Conservation (phyloP, 2,329 filamentous ascomycete genomes). For the Graphiopsis chlorocephala region DNA sequence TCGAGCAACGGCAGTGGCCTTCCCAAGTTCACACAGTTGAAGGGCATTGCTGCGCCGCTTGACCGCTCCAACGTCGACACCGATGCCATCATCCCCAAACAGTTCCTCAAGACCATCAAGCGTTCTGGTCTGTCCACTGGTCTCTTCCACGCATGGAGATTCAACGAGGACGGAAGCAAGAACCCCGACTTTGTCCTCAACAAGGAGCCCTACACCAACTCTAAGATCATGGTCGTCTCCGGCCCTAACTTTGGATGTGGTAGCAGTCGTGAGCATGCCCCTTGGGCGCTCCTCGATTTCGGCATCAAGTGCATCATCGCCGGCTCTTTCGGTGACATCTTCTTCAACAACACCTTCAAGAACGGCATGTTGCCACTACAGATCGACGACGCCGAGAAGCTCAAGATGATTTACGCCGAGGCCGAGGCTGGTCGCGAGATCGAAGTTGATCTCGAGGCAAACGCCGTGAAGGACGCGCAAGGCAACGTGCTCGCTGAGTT, state of each 20-base stretch:
- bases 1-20: slow-evolving; percentile 59
- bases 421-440: slow-evolving; percentile 77
- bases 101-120: slow-evolving; percentile 99
- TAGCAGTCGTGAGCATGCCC: slow-evolving; percentile 88
- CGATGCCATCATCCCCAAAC: slow-evolving; percentile 98
- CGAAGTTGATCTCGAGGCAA: slow-evolving; percentile 83
- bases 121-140: slow-evolving; percentile 86
- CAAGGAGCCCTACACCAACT: slow-evolving; percentile 74
- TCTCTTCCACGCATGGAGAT: slow-evolving; percentile 83
- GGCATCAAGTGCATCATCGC: slow-evolving; percentile 94
- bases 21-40: slow-evolving; percentile 78
- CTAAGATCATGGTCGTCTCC: slow-evolving; percentile 89
- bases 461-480: slow-evolving; percentile 72
- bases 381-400: slow-evolving; percentile 63
- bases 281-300: slow-evolving; percentile 95
- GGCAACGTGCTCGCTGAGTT: slow-evolving; percentile 76
- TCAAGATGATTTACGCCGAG: slow-evolving; percentile 71
- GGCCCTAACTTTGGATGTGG: slow-evolving; percentile 96
- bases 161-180: slow-evolving; percentile 64
- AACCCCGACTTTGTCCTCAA: slow-evolving; percentile 86
- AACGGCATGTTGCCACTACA: slow-evolving; percentile 94
- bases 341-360: slow-evolving; percentile 99
- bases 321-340: slow-evolving; percentile 85
- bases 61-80: slow-evolving; percentile 92
- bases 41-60: slow-evolving; percentile 83